These are phyloP conservation scores for Nasturtium officinale DNA, from an alignment of 345 rosid species.

Conservation along the genomic window DNA sequence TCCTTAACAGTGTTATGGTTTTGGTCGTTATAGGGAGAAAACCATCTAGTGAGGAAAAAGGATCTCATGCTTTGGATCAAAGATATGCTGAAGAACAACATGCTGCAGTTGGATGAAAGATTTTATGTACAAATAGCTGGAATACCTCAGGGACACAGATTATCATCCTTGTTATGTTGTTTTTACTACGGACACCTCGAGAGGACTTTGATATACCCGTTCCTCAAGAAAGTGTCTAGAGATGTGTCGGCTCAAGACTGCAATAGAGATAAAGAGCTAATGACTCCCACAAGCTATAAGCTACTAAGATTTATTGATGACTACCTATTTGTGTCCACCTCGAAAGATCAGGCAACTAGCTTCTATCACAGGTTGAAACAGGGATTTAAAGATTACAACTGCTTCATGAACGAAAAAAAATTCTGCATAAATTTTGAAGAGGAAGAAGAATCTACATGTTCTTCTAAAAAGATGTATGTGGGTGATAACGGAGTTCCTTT, in stretches of 20 bases:
- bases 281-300: slow-evolving; percentile 45
- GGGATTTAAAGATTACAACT: slow-evolving; percentile 77
- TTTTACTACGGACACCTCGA: slow-evolving; percentile 81
- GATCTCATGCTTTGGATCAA: slow-evolving; percentile 46
- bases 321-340: slow-evolving; percentile 76
- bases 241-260: slow-evolving; percentile 32
- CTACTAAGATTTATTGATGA: slow-evolving; percentile 80
- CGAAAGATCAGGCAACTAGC: slow-evolving; percentile 61
- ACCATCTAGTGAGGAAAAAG: slow-evolving; percentile 41
- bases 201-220: slow-evolving; percentile 65
- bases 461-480: slow-evolving; percentile 51
- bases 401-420: slow-evolving; percentile 75
- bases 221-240: slow-evolving; percentile 50
- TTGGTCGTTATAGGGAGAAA: slow-evolving; percentile 48
- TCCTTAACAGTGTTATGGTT: slow-evolving; percentile 11
- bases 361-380: slow-evolving; percentile 52
- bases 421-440: slow-evolving; percentile 64
- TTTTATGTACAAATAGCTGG: slow-evolving; percentile 68
- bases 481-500: slow-evolving; percentile 61
- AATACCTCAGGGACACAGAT: slow-evolving; percentile 83
- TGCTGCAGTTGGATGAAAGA: slow-evolving; percentile 53
- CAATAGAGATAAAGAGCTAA: slow-evolving; percentile 28
- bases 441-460: slow-evolving; percentile 41
- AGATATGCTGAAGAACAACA: slow-evolving; percentile 67
- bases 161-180: slow-evolving; percentile 77